A percentile compares a stretch with the other conserved stretches of the same genome.
Evolutionary conservation across 768 basidiomycete genomes (phyloP).

Genomic region (Pleurotus cornucopiae): DNA sequence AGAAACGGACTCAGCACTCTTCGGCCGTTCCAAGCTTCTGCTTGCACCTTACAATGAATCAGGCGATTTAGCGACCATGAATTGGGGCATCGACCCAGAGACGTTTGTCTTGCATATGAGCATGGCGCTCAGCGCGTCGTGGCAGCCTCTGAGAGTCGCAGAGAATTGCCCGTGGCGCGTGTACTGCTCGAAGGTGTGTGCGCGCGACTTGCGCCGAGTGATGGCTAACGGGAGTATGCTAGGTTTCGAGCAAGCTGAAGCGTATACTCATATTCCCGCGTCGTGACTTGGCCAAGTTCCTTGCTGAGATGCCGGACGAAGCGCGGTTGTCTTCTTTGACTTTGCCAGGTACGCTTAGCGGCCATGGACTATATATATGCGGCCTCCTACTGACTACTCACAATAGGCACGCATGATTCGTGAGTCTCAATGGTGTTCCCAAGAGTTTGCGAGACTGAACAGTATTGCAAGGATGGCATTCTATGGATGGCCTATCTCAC

Average conservation of each 20-base stretch:
- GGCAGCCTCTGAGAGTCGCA: constrained; percentile 38
- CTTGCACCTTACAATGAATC: neutral
- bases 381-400: constrained; percentile 3
- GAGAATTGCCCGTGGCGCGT: constrained; percentile 54
- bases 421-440: constrained; percentile 24
- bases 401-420: constrained; percentile 64
- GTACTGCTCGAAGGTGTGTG: constrained; percentile 49
- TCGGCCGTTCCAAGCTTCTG: neutral
- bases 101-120: constrained; percentile 24
- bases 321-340: constrained; percentile 68
- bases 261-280: constrained; percentile 55
- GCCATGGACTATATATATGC: constrained; percentile 10
- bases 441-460: too few species aligned
- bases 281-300: constrained; percentile 52
- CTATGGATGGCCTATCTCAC: constrained; percentile 81
- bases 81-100: constrained; percentile 20
- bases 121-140: constrained; percentile 30
- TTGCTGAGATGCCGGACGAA: constrained; percentile 59
- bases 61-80: neutral
- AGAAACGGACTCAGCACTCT: neutral
- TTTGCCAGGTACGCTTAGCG: constrained; percentile 60
- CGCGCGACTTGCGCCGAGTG: neutral
- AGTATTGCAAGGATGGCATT: constrained; percentile 60
- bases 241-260: constrained; percentile 44
- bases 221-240: constrained; percentile 4